Conservation (phyloP, 495 filamentous ascomycete species). For the Penicillium paradoxum region DNA sequence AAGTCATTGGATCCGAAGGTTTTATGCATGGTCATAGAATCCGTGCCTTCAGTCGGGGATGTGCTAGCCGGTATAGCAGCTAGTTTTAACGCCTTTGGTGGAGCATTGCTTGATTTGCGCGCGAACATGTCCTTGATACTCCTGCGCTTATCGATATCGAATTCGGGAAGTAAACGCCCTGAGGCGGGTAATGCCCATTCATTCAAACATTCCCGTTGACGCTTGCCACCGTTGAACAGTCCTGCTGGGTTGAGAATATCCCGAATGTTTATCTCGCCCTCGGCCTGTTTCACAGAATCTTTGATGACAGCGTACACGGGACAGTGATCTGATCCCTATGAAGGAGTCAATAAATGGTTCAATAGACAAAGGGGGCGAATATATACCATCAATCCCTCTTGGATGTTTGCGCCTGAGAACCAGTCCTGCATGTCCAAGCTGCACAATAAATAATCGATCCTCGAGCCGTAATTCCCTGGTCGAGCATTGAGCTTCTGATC, state of each 20-base stretch:
- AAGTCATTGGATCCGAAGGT: neutral
- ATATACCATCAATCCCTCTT: constrained; percentile 79
- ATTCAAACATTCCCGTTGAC: constrained; percentile 59
- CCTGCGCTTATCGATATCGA: constrained; percentile 60
- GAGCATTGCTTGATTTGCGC: constrained; percentile 42
- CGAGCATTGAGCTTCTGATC: constrained; percentile 80
- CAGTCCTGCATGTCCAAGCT: constrained; percentile 74
- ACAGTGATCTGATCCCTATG: constrained; percentile 88
- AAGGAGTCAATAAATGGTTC: constrained; percentile 6
- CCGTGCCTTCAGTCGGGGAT: neutral
- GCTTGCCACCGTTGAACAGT: constrained; percentile 66
- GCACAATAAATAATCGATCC: constrained; percentile 92
- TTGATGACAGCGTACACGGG: constrained; percentile 82
- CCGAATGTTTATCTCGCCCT: constrained; percentile 47
- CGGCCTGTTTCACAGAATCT: constrained; percentile 51
- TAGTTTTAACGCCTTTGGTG: neutral
- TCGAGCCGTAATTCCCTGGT: constrained; percentile 83
- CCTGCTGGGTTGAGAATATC: constrained; percentile 80
- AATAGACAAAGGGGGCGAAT: neutral
- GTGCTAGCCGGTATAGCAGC: neutral
- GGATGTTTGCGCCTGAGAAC: constrained; percentile 86
- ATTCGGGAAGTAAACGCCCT: constrained; percentile 80
- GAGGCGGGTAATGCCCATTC: constrained; percentile 69
- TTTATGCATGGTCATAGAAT: neutral
- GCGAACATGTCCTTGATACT: constrained; percentile 93